phyloP scores from a whole-genome alignment of 1,139 yeast species.

The Scheffersomyces parashehatae region DNA sequence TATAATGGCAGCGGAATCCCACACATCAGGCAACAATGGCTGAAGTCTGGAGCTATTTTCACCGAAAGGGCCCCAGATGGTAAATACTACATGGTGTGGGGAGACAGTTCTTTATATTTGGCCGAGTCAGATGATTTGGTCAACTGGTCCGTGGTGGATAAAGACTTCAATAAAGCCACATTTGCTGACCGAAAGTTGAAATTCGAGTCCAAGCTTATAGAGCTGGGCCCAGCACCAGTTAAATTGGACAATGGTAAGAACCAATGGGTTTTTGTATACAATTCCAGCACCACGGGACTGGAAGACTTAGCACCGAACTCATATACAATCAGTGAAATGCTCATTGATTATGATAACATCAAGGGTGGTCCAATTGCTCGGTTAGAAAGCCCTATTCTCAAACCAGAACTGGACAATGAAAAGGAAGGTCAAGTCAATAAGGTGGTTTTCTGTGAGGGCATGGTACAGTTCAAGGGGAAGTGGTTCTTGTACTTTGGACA shows the following conservation, averaged over 20 bases:
- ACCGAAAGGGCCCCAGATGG: slow-evolving; percentile 35
- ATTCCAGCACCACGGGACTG: slow-evolving; percentile 43
- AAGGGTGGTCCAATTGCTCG: slow-evolving; percentile 40
- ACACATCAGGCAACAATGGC: slow-evolving; percentile 37
- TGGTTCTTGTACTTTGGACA: slow-evolving; percentile 49
- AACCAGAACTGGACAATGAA: slow-evolving; percentile 40
- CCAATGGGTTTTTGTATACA: slow-evolving; percentile 42
- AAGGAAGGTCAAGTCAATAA: slow-evolving; percentile 42
- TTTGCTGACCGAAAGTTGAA: slow-evolving; percentile 32
- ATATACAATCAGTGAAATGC: slow-evolving; percentile 43
- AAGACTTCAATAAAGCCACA: slow-evolving; percentile 19
- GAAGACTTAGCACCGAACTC: slow-evolving; percentile 30
- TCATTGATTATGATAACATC: slow-evolving; percentile 42
- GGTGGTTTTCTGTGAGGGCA: slow-evolving; percentile 48
- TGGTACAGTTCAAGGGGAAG: slow-evolving; percentile 44
- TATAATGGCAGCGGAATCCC: slow-evolving; percentile 22
- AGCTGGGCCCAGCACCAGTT: slow-evolving; percentile 48
- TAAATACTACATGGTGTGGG: slow-evolving; percentile 48
- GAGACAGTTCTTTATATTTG: slow-evolving; percentile 41
- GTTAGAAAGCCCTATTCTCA: slow-evolving; percentile 37
- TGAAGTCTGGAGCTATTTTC: slow-evolving; percentile 47
- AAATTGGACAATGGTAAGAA: slow-evolving; percentile 31
- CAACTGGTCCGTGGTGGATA: slow-evolving; percentile 32
- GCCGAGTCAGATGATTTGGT: slow-evolving; percentile 38
- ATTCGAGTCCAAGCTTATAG: slow-evolving; percentile 42